Evolutionary conservation across 352 stramenopile genomes (phyloP), one percentile per base, ranked within the genome.

Genomic region (Phytophthora rubi): DNA sequence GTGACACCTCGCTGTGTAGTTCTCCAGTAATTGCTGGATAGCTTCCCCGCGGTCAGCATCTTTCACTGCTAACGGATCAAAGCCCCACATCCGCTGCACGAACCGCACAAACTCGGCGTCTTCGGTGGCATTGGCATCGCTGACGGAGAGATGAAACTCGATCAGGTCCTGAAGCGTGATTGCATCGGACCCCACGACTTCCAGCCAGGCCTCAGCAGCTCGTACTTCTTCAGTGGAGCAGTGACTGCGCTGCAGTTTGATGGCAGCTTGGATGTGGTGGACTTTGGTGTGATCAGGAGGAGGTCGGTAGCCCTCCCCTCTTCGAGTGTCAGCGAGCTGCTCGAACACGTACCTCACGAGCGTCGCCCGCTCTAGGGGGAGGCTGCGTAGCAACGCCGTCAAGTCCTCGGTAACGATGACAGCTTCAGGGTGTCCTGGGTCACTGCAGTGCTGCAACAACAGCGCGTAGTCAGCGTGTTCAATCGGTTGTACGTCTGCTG

Each of bases 61-160:
- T 39, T 59, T 73, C 32, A 77, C 55, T 1, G 44, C 54, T 12
- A 67, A 62, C 3, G 71, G 63, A 15, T 90, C 71, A 60, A 92
- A 85, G 4, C 68, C 61, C 85, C 83, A 93, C 59, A 89, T 67
- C 1, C 82, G 82, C 77, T 90, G 75, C 7, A 94, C 58, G 53
- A 81, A 90, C 8, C 71, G 65, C 3, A 89, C 70, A 48, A 91
- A 93, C 51, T 88, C 80, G 1, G 81, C 84, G 28, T 93, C 86
- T 65, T 91, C 81, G 0, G 68, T 48, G 4, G 53, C 56, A 52
- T 77, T 86, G 15, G 21, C 59, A 51, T 94, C 84, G 51, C 81
- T 94, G 10, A 77, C 65, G n/a, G 28, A 0, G 2, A 73, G 28
- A 49, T 94, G 86, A 47, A 90, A 90, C 15, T 64, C 33, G 21